Evolutionary conservation across 2,329 filamentous ascomycete genomes (phyloP).

Genomic region (Thielaviopsis ethacetica): DNA sequence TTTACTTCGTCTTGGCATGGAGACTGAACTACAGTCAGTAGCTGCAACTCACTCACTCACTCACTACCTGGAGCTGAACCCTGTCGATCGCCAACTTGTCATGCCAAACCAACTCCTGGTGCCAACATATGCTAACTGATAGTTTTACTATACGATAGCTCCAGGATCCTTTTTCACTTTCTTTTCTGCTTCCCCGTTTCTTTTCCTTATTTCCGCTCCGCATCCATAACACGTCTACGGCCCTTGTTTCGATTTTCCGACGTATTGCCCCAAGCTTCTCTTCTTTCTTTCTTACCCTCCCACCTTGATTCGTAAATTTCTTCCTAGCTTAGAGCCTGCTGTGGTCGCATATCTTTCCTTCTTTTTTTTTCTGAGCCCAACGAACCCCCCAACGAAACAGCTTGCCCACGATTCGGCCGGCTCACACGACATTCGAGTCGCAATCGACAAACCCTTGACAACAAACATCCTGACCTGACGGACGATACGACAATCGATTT

Average conservation of each 20-base stretch:
- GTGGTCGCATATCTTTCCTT: not conserved
- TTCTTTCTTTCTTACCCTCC: not conserved
- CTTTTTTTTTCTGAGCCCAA: not conserved
- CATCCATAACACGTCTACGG: not conserved
- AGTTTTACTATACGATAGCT: too few relatives aligned
- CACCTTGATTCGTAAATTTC: not conserved
- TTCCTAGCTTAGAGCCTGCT: not conserved
- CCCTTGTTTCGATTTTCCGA: not conserved
- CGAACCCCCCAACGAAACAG: not conserved
- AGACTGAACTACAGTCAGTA: too few relatives aligned
- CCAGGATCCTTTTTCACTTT: not conserved
- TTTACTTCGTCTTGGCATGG: too few relatives aligned
- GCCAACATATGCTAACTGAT: not conserved
- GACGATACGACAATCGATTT: not conserved
- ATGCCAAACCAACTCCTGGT: not conserved
- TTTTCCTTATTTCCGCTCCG: not conserved
- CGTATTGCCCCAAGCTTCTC: not conserved
- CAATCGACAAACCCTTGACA: not conserved
- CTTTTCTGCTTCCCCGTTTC: not conserved
- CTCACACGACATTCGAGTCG: not conserved
- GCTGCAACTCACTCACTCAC: too few relatives aligned
- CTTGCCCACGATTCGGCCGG: not conserved
- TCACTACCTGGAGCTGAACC: not conserved
- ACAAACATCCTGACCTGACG: not conserved
- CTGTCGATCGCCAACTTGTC: not conserved